phyloP scores from a whole-genome alignment of 2,329 filamentous ascomycete genomes.

The Madurella mycetomatis region DNA sequence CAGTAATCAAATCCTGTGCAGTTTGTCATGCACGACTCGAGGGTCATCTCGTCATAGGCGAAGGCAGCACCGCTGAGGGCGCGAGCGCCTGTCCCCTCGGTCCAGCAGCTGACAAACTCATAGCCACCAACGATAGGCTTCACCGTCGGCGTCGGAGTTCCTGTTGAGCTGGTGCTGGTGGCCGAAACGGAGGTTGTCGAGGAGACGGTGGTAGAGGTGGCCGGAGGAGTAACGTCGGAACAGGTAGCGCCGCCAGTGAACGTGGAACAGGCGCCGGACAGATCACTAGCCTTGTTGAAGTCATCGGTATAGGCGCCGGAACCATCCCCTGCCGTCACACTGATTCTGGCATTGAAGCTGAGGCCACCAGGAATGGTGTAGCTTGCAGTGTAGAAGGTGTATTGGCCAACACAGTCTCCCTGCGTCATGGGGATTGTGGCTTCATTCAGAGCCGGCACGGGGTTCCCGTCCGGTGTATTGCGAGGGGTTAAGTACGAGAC shows the following conservation, averaged over 20 bases:
- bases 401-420: conserved; percentile 42
- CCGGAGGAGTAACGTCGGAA: conserved; percentile 15
- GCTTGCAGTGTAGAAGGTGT: conserved; percentile 44
- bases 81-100: conserved; percentile 41
- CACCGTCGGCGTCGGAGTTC: conserved; percentile 33
- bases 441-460: conserved; percentile 39
- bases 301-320: conserved; percentile 37
- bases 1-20: conserved; percentile 46
- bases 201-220: conserved; percentile 19
- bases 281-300: conserved; percentile 44
- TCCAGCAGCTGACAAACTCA: conserved; percentile 44
- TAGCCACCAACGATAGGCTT: conserved; percentile 42
- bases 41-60: conserved; percentile 46
- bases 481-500: conserved; percentile 41
- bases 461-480: conserved; percentile 36
- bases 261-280: conserved; percentile 41
- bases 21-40: conserved; percentile 43
- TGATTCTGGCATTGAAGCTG: conserved; percentile 43
- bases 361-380: conserved; percentile 42
- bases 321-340: conserved; percentile 39
- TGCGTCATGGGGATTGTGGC: conserved; percentile 38
- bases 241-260: conserved; percentile 36
- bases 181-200: conserved; percentile 12
- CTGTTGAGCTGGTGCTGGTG: conserved; percentile 17
- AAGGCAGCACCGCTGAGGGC: conserved; percentile 39